Evolutionary conservation across 805 yeast species (phyloP), one percentile per base, ranked within the genome.

Genomic region (Jamesozyma jinghongensis): DNA sequence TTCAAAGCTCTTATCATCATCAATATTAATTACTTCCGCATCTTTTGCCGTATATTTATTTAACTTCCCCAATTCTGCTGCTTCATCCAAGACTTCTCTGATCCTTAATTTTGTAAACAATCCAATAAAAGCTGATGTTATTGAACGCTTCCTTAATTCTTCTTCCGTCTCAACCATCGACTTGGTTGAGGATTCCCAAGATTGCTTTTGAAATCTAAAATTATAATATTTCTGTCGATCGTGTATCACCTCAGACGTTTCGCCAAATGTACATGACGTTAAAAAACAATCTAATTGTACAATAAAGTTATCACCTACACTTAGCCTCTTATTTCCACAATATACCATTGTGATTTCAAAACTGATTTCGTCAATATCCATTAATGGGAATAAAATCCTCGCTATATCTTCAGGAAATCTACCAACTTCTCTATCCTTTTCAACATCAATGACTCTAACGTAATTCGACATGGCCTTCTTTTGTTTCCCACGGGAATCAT

Each of bases 291-390:
- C 84, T 4, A 85, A 61, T 51, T 79, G 85, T 0, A 86, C 65
- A 18, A 75, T 67, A 52, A 88, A 80, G 1, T 81, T 69, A 53
- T 86, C 94, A 3, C 97, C 97, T 1, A 79, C 73, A 8, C 82
- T 68, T 27, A 87, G 56, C 25, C 78, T 57, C 30, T 46, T 54
- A 10, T 67, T 64, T 16, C 79, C 81, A 32, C 79, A 75, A 52
- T 70, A 75, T 6, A 82, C 68, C 28, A 84, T 68, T 0, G 75
- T 69, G 1, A 76, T 76, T 31, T 73, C 72, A 49, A 85, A 78
- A 2, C 56, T 53, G 31, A 82, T 73, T 3, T 77, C 66, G 6
- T 68, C 66, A 8, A 73, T 59, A 40, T 75, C 83, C 26, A 87
- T 65, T 19, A 60, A 40, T 0, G 94, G 86, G 3, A 79, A 72